phyloP scores from a whole-genome alignment of 495 filamentous ascomycete genomes.

The Podospora anserina region DNA sequence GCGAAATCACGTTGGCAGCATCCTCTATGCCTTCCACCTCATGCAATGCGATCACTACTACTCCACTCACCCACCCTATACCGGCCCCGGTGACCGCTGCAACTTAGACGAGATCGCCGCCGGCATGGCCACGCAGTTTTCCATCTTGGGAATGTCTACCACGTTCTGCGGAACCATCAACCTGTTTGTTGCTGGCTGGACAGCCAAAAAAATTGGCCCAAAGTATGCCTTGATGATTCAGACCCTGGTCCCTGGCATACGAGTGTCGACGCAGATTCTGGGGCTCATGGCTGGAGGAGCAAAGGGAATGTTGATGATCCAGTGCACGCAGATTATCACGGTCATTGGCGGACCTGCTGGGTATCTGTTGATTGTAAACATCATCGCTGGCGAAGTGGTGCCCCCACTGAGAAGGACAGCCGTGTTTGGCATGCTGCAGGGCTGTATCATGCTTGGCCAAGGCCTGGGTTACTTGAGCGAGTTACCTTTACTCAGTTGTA shows the following conservation, averaged over 20 bases:
- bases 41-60: slow-evolving; percentile 61
- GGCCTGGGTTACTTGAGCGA: slow-evolving; percentile 50
- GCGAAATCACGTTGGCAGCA: slow-evolving; percentile 4
- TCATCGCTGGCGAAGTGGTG: slow-evolving; percentile 50
- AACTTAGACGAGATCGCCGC: slow-evolving; percentile 49
- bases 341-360: slow-evolving; percentile 56
- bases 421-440: slow-evolving; percentile 52
- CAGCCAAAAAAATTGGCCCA: slow-evolving; percentile 54
- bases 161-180: slow-evolving; percentile 53
- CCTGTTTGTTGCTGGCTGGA: slow-evolving; percentile 56
- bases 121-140: slow-evolving; percentile 52
- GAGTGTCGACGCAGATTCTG: slow-evolving; percentile 52
- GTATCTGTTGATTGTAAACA: slow-evolving; percentile 56
- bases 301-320: slow-evolving; percentile 54
- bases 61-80: slow-evolving; percentile 37
- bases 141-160: slow-evolving; percentile 50
- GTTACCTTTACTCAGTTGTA: slow-evolving; percentile 4
- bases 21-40: slow-evolving; percentile 56
- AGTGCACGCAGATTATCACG: slow-evolving; percentile 54
- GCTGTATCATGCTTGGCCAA: slow-evolving; percentile 54
- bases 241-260: slow-evolving; percentile 50
- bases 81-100: slow-evolving; percentile 43
- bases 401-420: slow-evolving; percentile 48
- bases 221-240: slow-evolving; percentile 50
- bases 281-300: slow-evolving; percentile 50